These are phyloP conservation scores for Penicillium atrosanguineum DNA, from an alignment of 495 filamentous ascomycete genomes.

Conservation along the genomic window DNA sequence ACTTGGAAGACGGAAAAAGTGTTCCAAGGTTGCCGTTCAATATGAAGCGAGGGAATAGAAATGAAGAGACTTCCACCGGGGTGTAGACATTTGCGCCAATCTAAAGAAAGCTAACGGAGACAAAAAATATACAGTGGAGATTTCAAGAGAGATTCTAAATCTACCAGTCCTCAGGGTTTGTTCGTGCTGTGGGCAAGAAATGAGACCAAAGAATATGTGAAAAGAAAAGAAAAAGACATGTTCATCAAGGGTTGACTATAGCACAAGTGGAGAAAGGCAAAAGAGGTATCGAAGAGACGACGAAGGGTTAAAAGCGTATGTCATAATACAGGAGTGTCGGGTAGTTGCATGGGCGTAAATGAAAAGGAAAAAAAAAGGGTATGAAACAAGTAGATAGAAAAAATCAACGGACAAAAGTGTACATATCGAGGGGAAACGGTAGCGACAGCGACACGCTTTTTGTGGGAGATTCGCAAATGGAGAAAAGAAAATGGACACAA, in stretches of 20 bases:
- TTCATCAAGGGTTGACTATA: constrained; percentile 8
- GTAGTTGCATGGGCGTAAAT: constrained; percentile 33
- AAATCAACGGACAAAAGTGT: constrained; percentile 5
- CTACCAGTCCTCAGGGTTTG: constrained; percentile 24
- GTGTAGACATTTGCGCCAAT: constrained; percentile 10
- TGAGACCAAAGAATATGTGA: constrained; percentile 20
- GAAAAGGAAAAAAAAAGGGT: constrained; percentile 22
- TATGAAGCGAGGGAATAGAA: not conserved
- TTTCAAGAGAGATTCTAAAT: constrained; percentile 8
- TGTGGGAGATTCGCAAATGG: not conserved
- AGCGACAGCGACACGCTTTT: constrained; percentile 19
- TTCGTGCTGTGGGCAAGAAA: constrained; percentile 2
- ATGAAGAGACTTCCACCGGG: not conserved
- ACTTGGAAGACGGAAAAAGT: not conserved
- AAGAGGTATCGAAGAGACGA: constrained; percentile 31
- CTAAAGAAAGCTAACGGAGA: constrained; percentile 18
- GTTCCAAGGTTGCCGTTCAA: not conserved
- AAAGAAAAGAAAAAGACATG: constrained; percentile 9
- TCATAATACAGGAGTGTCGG: constrained; percentile 52
- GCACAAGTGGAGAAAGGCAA: constrained; percentile 13
- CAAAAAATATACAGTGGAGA: constrained; percentile 29
- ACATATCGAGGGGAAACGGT: constrained; percentile 17
- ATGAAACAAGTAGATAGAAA: constrained; percentile 25
- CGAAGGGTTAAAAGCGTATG: constrained; percentile 21
- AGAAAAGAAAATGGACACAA: not conserved